phyloP scores from a whole-genome alignment of 148 eudicot species.

The Bassia scoparia region DNA sequence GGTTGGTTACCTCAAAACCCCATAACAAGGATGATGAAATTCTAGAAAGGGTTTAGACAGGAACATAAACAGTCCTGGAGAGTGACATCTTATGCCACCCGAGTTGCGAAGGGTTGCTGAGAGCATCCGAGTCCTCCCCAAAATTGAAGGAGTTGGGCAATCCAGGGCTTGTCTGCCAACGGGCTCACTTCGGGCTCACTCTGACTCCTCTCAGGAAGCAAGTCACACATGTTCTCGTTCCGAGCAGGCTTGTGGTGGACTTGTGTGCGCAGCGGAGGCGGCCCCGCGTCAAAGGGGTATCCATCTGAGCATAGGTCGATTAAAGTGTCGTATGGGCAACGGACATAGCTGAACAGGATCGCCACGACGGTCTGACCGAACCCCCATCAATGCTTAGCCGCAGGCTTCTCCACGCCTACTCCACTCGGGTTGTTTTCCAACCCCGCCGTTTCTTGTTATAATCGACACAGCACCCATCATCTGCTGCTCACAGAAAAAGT shows the following conservation, averaged over 20 bases:
- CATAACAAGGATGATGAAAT: not conserved
- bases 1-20: not conserved
- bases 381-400: not conserved
- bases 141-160: constrained; percentile 27
- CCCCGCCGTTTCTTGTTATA: constrained; percentile 67
- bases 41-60: constrained; percentile 19
- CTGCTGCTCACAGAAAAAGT: constrained; percentile 35
- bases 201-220: constrained; percentile 59
- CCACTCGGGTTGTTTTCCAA: constrained; percentile 33
- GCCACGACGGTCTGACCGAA: not conserved
- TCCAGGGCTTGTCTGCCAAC: constrained; percentile 27
- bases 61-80: constrained; percentile 27
- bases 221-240: constrained; percentile 32
- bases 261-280: constrained; percentile 49
- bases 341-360: not conserved
- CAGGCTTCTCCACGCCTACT: not conserved
- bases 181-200: constrained; percentile 49
- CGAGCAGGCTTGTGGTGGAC: constrained; percentile 37
- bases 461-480: constrained; percentile 72
- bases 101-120: not conserved
- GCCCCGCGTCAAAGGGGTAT: constrained; percentile 37
- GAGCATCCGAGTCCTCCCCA: constrained; percentile 29
- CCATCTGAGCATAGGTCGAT: constrained; percentile 31
- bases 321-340: not conserved
- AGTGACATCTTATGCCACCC: constrained; percentile 21